Percentiles rank a stretch among this genome's conserved stretches.
Evolutionary conservation across 805 yeast species (phyloP).

Genomic region (Ascoidea asiatica): DNA sequence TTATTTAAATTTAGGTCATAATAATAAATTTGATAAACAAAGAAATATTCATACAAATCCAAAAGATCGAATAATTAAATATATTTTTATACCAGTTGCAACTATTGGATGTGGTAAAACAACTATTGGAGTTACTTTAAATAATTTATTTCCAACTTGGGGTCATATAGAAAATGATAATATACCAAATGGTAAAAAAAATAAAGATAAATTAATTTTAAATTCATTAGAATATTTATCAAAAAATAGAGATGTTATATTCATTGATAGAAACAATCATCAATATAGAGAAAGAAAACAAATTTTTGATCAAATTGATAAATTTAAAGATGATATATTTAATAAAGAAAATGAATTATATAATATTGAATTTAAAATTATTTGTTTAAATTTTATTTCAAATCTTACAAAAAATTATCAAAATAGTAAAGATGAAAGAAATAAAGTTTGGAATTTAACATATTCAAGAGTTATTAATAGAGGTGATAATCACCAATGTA

Average conservation of each 20-base stretch:
- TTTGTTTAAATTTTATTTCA: constrained; percentile 58
- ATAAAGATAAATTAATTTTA: constrained; percentile 35
- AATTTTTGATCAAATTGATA: constrained; percentile 38
- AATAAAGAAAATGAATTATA: constrained; percentile 24
- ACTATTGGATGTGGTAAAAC: constrained; percentile 95
- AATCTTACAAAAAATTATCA: constrained; percentile 7
- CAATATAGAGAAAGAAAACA: constrained; percentile 54
- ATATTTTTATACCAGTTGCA: constrained; percentile 68
- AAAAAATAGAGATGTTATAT: constrained; percentile 28
- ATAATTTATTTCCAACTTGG: constrained; percentile 45
- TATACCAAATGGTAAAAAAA: constrained; percentile 29
- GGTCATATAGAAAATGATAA: constrained; percentile 77
- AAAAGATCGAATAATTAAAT: constrained; percentile 29
- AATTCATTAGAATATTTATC: constrained; percentile 21
- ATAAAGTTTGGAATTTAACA: constrained; percentile 37
- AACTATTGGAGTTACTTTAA: constrained; percentile 54
- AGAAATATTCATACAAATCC: neutral
- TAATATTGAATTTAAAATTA: constrained; percentile 28
- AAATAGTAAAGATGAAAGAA: constrained; percentile 16
- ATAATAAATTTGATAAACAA: too few relatives aligned
- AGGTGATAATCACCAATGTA: constrained; percentile 85
- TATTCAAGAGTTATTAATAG: constrained; percentile 44
- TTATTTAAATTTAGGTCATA: neutral
- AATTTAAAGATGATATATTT: constrained; percentile 29
- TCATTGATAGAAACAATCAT: constrained; percentile 80